Percentiles rank a stretch among this genome's conserved stretches.
phyloP scores from a whole-genome alignment of 441 rosid species.

The Cnidoscolus chayamansa region DNA sequence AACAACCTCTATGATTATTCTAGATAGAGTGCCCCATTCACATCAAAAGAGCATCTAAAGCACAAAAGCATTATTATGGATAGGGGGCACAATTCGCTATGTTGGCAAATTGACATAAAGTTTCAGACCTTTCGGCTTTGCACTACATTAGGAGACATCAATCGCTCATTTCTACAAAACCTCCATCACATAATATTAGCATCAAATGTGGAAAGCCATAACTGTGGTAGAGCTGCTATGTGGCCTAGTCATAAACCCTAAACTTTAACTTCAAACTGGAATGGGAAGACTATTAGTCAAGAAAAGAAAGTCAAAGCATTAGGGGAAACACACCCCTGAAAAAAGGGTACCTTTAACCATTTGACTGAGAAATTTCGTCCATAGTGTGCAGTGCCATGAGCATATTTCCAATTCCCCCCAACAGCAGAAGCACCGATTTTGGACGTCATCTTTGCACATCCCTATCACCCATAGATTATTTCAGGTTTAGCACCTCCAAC shows the following conservation, averaged over 20 bases:
- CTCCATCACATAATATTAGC: slow-evolving; percentile 11
- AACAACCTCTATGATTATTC: background rate
- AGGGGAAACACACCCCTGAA: background rate
- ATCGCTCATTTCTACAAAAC: background rate
- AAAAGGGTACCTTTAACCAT: slow-evolving; percentile 79
- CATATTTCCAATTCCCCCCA: slow-evolving; percentile 98
- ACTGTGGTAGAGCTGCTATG: background rate
- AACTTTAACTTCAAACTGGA: background rate
- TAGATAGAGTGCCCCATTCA: background rate
- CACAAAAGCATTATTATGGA: background rate
- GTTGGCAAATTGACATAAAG: background rate
- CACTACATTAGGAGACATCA: slow-evolving; percentile 4
- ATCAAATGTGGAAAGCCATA: slow-evolving; percentile 1
- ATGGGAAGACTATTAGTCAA: background rate
- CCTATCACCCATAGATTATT: slow-evolving; percentile 43
- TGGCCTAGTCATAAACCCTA: background rate
- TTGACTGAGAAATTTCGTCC: slow-evolving; percentile 97
- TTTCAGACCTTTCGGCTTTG: background rate
- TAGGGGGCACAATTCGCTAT: background rate
- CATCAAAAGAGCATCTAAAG: slow-evolving; percentile 15
- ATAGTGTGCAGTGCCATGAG: slow-evolving; percentile 96
- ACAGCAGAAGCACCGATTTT: slow-evolving; percentile 86
- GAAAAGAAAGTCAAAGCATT: background rate
- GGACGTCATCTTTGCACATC: slow-evolving; percentile 98
- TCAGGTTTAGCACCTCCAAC: slow-evolving; percentile 17